Conservation (phyloP, 2,329 filamentous ascomycete genomes). For the Fonsecaea multimorphosa region DNA sequence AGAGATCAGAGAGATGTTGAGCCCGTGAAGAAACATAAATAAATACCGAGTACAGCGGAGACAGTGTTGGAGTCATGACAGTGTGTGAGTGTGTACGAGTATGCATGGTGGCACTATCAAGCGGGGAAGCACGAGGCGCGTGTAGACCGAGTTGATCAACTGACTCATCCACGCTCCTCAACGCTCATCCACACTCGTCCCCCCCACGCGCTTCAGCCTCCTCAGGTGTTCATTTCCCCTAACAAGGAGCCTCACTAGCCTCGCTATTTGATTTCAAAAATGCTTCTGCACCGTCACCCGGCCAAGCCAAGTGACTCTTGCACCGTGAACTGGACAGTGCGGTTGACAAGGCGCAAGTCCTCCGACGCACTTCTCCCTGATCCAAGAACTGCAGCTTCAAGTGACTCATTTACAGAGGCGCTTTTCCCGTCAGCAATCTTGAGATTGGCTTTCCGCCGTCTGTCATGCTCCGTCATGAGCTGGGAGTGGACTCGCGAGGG, state of each 20-base stretch:
- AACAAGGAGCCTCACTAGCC: not conserved
- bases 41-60: slow-evolving; percentile 14
- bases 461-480: not conserved
- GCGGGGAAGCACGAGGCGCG: too few species aligned
- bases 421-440: not conserved
- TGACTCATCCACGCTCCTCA: slow-evolving; percentile 23
- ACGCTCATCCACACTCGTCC: not conserved
- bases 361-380: not conserved
- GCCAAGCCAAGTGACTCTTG: not conserved
- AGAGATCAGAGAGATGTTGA: not conserved
- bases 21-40: slow-evolving; percentile 3
- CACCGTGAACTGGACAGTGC: not conserved
- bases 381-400: not conserved
- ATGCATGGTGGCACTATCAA: not conserved
- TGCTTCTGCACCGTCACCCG: not conserved
- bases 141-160: not conserved
- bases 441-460: not conserved
- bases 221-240: not conserved
- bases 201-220: slow-evolving; percentile 2
- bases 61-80: slow-evolving; percentile 23
- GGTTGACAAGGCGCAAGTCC: not conserved
- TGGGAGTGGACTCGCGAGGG: not conserved
- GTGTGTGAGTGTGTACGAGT: too few species aligned
- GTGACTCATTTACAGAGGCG: slow-evolving; percentile 11
- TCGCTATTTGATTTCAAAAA: not conserved